Base-by-base conservation (phyloP, 1,284 basidiomycete genomes). In the Heterobasidion irregulare region DNA sequence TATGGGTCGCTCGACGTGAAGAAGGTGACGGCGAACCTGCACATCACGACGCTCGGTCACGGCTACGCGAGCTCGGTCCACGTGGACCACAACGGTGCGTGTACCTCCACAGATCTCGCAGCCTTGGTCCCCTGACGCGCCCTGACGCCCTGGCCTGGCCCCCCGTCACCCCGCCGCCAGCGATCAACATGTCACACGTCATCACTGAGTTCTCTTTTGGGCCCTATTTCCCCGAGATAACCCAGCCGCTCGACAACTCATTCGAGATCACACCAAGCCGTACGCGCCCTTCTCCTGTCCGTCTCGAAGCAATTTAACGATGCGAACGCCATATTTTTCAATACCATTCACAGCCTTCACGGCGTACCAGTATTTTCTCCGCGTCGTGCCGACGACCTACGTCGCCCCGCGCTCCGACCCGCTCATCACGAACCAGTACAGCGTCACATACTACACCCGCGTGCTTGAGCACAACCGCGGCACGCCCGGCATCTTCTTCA, bases 181-280 rank as follows among this genome's bases (percentile, higher is more conserved):
- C 88, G 59, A 97, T 99, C 93, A 98, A 99, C 67, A 78, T 98
- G 36, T 93, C 92, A 1, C 96, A 99, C 72, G 86, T 98, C 56
- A 93, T 98, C 62, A 89, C 89, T 59, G 96, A 98, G 70, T 96
- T 98, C 68, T 97, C 94, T 1, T 98, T 98, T 64, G 96, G 96
- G 0, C 91, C 94, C 0, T 90, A 92, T 75, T 98, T 98, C 75
- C 96, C 96, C 0, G 89, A 94, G 53, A 98, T 99, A 57, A 80
- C 85, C 0, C 96, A 99, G 68, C 96, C 96, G 2, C 79, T 99
- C 38, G 96, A 98, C 65, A 84, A 93, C 66, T 92, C 90, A 0
- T 87, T 91, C 57, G 94, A 98, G 67, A 69, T 88, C 1, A 86
- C 95, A 0, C 70, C 83, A 38, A 78, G 94, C 47, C 84, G 91